Conservation (phyloP, 768 basidiomycete species). For the Inosperma sp. region DNA sequence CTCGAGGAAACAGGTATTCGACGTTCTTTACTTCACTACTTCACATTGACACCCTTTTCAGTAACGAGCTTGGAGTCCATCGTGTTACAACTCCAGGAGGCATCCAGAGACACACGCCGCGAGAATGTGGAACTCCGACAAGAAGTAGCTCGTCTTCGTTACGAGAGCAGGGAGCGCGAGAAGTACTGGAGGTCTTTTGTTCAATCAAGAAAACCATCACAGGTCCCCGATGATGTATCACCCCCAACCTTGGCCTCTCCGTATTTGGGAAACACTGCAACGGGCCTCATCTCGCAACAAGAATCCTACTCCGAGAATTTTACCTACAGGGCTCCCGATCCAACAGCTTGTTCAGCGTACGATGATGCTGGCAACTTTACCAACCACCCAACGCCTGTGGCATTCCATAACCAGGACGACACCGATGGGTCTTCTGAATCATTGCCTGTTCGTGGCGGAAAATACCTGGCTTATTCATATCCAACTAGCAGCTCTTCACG, state of each 20-base stretch:
- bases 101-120: slow-evolving; percentile 61
- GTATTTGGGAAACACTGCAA: slow-evolving; percentile 13
- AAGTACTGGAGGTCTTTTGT: slow-evolving; percentile 68
- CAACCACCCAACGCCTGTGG: slow-evolving; percentile 45
- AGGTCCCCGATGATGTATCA: slow-evolving; percentile 45
- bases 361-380: slow-evolving; percentile 26
- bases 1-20: slow-evolving; percentile 71
- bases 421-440: slow-evolving; percentile 28
- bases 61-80: slow-evolving; percentile 84
- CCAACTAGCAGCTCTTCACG: slow-evolving; percentile 31
- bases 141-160: slow-evolving; percentile 60
- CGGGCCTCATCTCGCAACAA: not conserved
- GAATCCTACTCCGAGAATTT: slow-evolving; percentile 24
- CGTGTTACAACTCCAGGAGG: slow-evolving; percentile 78
- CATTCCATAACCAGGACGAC: slow-evolving; percentile 25
- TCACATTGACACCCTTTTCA: slow-evolving; percentile 17
- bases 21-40: slow-evolving; percentile 11
- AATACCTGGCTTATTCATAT: slow-evolving; percentile 51
- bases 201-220: slow-evolving; percentile 57
- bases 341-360: slow-evolving; percentile 43
- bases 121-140: slow-evolving; percentile 60
- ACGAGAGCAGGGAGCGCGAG: slow-evolving; percentile 67
- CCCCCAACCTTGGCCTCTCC: slow-evolving; percentile 25
- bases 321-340: slow-evolving; percentile 49
- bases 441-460: slow-evolving; percentile 37